Conservation (phyloP, 2,329 filamentous ascomycete species). For the Curvularia sp. region DNA sequence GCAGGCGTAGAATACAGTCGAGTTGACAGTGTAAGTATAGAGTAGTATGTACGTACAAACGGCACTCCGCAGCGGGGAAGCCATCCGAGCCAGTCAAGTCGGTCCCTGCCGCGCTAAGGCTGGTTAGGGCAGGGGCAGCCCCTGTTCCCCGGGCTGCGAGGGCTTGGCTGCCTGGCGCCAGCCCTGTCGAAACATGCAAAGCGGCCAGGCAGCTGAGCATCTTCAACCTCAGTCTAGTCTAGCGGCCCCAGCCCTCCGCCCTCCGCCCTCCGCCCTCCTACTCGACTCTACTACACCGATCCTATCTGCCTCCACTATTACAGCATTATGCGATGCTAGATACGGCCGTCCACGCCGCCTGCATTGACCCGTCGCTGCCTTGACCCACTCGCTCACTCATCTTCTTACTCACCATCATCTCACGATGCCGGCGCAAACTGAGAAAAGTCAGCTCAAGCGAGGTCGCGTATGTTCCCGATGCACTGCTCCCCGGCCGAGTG, state of each 20-base stretch:
- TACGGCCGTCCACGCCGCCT: slow-evolving; percentile 24
- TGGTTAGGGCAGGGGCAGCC: slow-evolving; percentile 1
- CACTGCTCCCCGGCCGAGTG: slow-evolving; percentile 2
- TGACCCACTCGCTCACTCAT: slow-evolving; percentile 19
- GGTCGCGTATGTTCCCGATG: slow-evolving; percentile 66
- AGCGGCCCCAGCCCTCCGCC: slow-evolving; percentile 24
- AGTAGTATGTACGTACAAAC: background rate
- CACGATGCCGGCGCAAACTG: slow-evolving; percentile 64
- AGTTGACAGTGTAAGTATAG: background rate
- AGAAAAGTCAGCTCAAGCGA: slow-evolving; percentile 88
- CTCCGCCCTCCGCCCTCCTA: slow-evolving; percentile 21
- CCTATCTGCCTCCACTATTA: slow-evolving; percentile 5
- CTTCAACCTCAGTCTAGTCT: slow-evolving; percentile 16
- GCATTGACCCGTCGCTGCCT: slow-evolving; percentile 31
- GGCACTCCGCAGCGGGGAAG: background rate
- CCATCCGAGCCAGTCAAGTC: slow-evolving; percentile 6
- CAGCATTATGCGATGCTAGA: slow-evolving; percentile 33
- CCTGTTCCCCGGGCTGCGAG: slow-evolving; percentile 12
- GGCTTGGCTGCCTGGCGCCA: slow-evolving; percentile 29
- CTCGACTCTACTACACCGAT: slow-evolving; percentile 17
- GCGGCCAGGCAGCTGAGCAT: slow-evolving; percentile 18
- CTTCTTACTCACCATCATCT: background rate
- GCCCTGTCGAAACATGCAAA: slow-evolving; percentile 21
- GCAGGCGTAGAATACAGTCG: background rate
- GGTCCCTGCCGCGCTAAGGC: slow-evolving; percentile 1